These are phyloP conservation scores for Pseudocercospora vitis DNA, from an alignment of 2,329 filamentous ascomycete genomes.

Conservation along the genomic window DNA sequence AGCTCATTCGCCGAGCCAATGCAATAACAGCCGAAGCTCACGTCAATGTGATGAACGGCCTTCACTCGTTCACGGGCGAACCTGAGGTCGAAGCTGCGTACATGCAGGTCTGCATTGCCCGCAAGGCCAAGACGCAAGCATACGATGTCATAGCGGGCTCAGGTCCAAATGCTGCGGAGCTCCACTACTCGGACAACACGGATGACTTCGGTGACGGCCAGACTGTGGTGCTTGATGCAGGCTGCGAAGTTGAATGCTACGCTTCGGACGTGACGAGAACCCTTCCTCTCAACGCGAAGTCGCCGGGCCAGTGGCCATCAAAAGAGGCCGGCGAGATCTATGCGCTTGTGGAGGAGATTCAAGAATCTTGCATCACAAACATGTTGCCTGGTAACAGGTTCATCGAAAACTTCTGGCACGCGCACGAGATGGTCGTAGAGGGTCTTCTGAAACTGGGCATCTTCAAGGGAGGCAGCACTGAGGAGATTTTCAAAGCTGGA, in stretches of 20 bases:
- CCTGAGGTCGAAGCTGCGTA: constrained; percentile 81
- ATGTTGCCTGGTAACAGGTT: constrained; percentile 75
- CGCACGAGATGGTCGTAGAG: constrained; percentile 77
- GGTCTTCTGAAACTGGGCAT: constrained; percentile 76
- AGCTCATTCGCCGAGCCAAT: constrained; percentile 77
- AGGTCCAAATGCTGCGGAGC: constrained; percentile 75
- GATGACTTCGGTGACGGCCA: constrained; percentile 67
- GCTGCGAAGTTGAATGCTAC: constrained; percentile 81
- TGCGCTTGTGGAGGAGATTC: constrained; percentile 78
- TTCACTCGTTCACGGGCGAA: constrained; percentile 69
- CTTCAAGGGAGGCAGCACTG: constrained; percentile 58
- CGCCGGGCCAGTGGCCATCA: constrained; percentile 61
- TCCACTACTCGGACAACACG: constrained; percentile 86
- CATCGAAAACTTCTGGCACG: constrained; percentile 74
- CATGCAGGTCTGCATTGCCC: constrained; percentile 67
- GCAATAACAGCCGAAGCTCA: constrained; percentile 77
- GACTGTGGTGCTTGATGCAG: constrained; percentile 81
- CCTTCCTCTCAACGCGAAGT: constrained; percentile 63
- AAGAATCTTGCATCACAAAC: constrained; percentile 69
- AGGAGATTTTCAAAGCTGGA: constrained; percentile 45
- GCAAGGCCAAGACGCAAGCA: constrained; percentile 73
- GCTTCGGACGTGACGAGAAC: constrained; percentile 89
- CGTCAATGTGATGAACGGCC: constrained; percentile 64
- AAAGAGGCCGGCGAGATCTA: constrained; percentile 72
- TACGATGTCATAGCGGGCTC: constrained; percentile 88